A percentile compares a stretch with the other conserved stretches of the same genome.
These are phyloP conservation scores for Microbotryum intermedium DNA, from an alignment of 1,284 basidiomycete species.

Conservation along the genomic window DNA sequence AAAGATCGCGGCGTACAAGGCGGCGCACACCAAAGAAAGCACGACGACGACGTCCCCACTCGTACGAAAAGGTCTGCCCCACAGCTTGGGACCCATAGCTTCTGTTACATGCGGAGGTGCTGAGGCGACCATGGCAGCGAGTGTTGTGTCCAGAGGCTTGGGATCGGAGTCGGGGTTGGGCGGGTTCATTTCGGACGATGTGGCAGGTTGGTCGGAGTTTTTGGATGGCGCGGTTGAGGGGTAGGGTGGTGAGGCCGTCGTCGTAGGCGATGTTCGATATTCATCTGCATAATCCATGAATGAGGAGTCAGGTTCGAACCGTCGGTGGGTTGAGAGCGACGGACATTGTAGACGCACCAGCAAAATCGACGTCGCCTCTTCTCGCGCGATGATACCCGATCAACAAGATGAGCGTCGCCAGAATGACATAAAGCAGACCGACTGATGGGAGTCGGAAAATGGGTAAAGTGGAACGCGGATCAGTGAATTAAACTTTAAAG, in stretches of 20 bases:
- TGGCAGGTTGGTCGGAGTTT: too few species aligned
- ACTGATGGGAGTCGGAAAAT: constrained; percentile 3
- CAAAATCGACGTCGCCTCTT: constrained; percentile 19
- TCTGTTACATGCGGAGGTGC: background rate
- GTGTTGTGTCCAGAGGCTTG: too few species aligned
- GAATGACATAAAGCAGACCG: constrained; percentile 18
- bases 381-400: constrained; percentile 3
- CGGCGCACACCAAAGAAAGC: constrained; percentile 8
- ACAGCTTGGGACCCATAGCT: background rate
- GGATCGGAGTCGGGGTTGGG: too few species aligned
- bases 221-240: too few species aligned
- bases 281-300: too few species aligned
- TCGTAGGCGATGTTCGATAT: too few species aligned
- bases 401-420: constrained; percentile 11
- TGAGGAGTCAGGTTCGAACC: too few species aligned
- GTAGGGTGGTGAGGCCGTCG: too few species aligned
- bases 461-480: background rate
- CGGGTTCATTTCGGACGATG: too few species aligned
- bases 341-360: constrained; percentile 1
- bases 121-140: background rate
- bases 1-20: constrained; percentile 15
- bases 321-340: too few species aligned
- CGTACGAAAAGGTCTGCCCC: constrained; percentile 21
- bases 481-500: background rate
- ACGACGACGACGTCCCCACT: constrained; percentile 16